Conservation (phyloP, 2,329 filamentous ascomycete genomes). For the Penicillium paneum region DNA sequence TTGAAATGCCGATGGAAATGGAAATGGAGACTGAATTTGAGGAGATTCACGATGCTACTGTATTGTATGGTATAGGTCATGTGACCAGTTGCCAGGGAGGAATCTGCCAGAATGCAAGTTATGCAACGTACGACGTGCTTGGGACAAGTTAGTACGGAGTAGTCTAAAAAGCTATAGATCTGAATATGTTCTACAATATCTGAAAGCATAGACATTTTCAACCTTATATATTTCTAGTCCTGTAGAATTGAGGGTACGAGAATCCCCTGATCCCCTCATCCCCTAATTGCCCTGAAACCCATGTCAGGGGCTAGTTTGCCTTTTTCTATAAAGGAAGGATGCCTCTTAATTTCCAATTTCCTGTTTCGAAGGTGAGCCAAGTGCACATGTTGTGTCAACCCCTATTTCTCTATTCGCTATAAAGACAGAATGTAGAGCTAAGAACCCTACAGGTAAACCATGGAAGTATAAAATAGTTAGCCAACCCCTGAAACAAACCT, state of each 20-base stretch:
- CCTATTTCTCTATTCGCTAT: neutral
- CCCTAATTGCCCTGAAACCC: neutral
- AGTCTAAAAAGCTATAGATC: neutral
- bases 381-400: neutral
- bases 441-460: neutral
- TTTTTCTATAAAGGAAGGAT: neutral
- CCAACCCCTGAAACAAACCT: neutral
- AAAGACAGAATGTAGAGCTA: neutral
- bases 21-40: conserved; percentile 4
- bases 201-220: neutral
- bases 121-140: neutral
- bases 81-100: conserved; percentile 11
- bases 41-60: neutral
- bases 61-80: conserved; percentile 9
- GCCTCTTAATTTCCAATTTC: neutral
- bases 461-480: neutral
- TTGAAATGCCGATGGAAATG: conserved; percentile 6
- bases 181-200: neutral
- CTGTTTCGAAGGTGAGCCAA: neutral
- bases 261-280: neutral
- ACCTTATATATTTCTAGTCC: neutral
- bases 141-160: neutral
- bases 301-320: conserved; percentile 1
- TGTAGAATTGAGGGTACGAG: neutral
- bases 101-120: conserved; percentile 5